Evolutionary conservation across 2,329 filamentous ascomycete genomes (phyloP).

Genomic region (Venturia carpophila): DNA sequence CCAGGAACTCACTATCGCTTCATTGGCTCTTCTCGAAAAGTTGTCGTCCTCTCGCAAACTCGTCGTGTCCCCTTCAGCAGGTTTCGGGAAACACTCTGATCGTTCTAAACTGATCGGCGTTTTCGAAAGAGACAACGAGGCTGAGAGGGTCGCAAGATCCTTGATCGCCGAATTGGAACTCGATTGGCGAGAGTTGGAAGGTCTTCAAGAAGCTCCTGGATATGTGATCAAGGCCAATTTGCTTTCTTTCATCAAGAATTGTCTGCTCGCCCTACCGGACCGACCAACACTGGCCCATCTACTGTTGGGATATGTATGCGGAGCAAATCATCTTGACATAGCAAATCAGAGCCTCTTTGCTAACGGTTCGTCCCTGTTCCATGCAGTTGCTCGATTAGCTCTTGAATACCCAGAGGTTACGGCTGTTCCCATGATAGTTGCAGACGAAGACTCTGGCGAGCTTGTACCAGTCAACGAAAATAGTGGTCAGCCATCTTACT

Average conservation of each 20-base stretch:
- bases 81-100: slow-evolving; percentile 53
- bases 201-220: slow-evolving; percentile 58
- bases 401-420: slow-evolving; percentile 60
- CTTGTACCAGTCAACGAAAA: slow-evolving; percentile 3
- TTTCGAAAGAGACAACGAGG: slow-evolving; percentile 72
- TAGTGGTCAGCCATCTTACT: slow-evolving; percentile 23
- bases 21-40: slow-evolving; percentile 75
- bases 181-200: slow-evolving; percentile 62
- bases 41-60: slow-evolving; percentile 78
- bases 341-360: slow-evolving; percentile 63
- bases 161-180: slow-evolving; percentile 61
- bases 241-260: slow-evolving; percentile 76
- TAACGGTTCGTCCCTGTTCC: slow-evolving; percentile 68
- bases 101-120: slow-evolving; percentile 81
- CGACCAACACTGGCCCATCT: slow-evolving; percentile 85
- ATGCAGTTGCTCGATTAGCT: slow-evolving; percentile 66
- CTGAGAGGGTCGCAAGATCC: slow-evolving; percentile 68
- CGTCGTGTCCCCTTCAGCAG: slow-evolving; percentile 59
- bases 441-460: background rate
- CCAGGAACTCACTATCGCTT: slow-evolving; percentile 68
- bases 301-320: slow-evolving; percentile 76
- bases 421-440: slow-evolving; percentile 23
- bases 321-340: slow-evolving; percentile 58
- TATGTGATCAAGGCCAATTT: slow-evolving; percentile 80
- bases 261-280: slow-evolving; percentile 64